Evolutionary conservation across 192 early-diverging fungal species (phyloP).

Genomic region (Borealophlyctis nickersoniae): DNA sequence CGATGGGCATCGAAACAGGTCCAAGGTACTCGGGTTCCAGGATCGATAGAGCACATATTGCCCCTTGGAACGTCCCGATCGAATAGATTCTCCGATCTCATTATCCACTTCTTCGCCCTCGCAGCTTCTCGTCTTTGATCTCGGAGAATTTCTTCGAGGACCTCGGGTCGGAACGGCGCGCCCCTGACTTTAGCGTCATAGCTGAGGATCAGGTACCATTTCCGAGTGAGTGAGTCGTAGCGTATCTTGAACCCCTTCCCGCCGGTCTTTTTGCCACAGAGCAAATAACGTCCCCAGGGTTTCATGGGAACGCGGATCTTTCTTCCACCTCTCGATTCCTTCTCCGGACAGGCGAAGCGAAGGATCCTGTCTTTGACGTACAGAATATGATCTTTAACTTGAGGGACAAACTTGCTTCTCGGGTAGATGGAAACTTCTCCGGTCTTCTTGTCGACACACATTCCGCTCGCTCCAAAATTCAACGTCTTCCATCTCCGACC

Average conservation of each 20-base stretch:
- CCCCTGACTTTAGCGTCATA: constrained; percentile 8
- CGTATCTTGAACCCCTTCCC: constrained; percentile 9
- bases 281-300: constrained; percentile 3
- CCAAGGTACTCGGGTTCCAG: constrained; percentile 5
- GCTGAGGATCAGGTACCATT: constrained; percentile 13
- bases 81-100: not conserved
- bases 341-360: constrained; percentile 1
- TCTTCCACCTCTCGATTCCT: not conserved
- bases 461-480: constrained; percentile 7
- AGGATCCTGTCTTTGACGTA: constrained; percentile 12
- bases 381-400: not conserved
- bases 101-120: constrained; percentile 6
- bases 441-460: constrained; percentile 4
- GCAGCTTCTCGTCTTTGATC: not conserved
- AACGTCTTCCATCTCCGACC: constrained; percentile 14
- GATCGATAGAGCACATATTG: constrained; percentile 18
- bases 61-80: not conserved
- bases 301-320: constrained; percentile 4
- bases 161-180: constrained; percentile 4
- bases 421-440: constrained; percentile 14
- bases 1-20: constrained; percentile 11
- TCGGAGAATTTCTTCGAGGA: not conserved
- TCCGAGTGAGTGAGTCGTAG: not conserved
- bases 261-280: constrained; percentile 1
- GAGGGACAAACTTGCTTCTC: not conserved